phyloP scores from a whole-genome alignment of 805 yeast genomes.

The Suhomyces sp. region DNA sequence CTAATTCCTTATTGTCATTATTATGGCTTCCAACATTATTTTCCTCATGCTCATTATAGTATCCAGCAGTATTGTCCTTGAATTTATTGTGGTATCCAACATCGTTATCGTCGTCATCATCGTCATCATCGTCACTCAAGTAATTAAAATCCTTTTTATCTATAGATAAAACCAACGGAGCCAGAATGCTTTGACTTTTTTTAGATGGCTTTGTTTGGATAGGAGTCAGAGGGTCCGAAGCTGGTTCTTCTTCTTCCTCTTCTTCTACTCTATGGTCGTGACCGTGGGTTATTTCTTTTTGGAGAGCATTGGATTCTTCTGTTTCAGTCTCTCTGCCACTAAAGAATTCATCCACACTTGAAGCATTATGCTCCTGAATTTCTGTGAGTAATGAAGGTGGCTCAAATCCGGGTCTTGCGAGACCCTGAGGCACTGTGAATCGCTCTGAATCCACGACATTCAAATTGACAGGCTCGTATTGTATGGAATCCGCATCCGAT shows the following conservation, averaged over 20 bases:
- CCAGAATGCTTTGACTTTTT: too few relatives aligned
- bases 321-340: constrained; percentile 1
- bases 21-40: not conserved
- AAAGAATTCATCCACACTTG: not conserved
- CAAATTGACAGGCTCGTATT: constrained; percentile 33
- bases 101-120: constrained; percentile 9
- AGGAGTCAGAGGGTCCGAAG: constrained; percentile 7
- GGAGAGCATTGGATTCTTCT: not conserved
- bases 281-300: too few relatives aligned
- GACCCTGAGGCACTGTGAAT: not conserved
- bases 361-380: constrained; percentile 1
- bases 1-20: constrained; percentile 9
- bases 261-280: too few relatives aligned
- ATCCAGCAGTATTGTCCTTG: not conserved
- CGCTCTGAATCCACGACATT: constrained; percentile 16
- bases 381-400: not conserved
- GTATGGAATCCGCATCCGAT: constrained; percentile 43
- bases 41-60: not conserved
- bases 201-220: too few relatives aligned
- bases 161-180: constrained; percentile 25
- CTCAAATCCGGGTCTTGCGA: not conserved
- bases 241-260: not conserved
- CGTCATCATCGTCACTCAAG: constrained; percentile 12
- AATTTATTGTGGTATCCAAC: not conserved
- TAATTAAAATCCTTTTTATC: constrained; percentile 17